Base-by-base conservation (phyloP, 345 rosid species). In the Hypericum perforatum region DNA sequence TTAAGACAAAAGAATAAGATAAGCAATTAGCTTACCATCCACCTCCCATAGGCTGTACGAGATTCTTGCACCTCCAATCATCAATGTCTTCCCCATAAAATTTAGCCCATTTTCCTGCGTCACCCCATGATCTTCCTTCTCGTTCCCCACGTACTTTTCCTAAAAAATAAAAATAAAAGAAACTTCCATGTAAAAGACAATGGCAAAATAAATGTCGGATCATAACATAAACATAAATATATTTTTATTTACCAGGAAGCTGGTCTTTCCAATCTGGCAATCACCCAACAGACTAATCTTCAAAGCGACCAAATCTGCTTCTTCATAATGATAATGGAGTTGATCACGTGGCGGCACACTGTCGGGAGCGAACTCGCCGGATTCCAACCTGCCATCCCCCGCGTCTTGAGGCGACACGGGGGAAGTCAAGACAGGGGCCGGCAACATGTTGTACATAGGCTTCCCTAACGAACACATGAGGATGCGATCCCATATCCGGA, bases 261-360 rank as follows among this genome's bases (percentile, higher is more conserved):
- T 79, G 5, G 95, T 79, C 60, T 91, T 87, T 36, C 96, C 96
- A 53, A 71, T 79, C 3, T 70, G 72, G 53, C 76, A 69, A 74
- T 91, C 96, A 11, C 98, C 94, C 61, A 91, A 44, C 56, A 87
- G 86, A 38, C 86, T 76, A 60, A 91, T 91, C 77, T 91, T 91
- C 67, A 91, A 63, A 7, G 86, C 55, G 44, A 91, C 96, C 72
- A 91, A 64, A 81, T 91, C 92, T 0, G 87, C 64, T 52, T 84
- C 94, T 12, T 70, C 41, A 44, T 69, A 51, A 39, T 52, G 32
- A 22, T 22, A 22, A 22, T 22, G 69, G 51, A 12, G 39, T 56
- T 5, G 49, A 61, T 42, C 62, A 54, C 4, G 32, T 22, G 32
- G 32, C 32, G 32, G 32, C 32, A 22, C 32, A 4, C 4, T 22